phyloP scores from a whole-genome alignment of 768 basidiomycete genomes.

The Boletales sp. region DNA sequence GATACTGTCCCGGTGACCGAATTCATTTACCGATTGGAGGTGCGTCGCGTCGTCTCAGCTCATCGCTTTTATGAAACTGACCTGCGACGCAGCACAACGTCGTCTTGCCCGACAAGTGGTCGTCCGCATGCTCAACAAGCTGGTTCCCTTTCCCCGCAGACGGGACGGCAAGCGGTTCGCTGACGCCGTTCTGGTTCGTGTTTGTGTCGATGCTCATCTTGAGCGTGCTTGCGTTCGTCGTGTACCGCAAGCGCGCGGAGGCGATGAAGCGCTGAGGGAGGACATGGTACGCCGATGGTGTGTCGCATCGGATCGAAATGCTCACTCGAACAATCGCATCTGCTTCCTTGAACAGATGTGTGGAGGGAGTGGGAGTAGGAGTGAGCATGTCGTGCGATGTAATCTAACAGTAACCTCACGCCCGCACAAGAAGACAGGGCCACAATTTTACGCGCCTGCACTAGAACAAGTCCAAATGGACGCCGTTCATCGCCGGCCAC shows the following conservation, averaged over 20 bases:
- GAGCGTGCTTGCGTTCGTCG: constrained; percentile 8
- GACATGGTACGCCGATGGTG: constrained; percentile 8
- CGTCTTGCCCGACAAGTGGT: constrained; percentile 38
- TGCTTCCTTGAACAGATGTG: constrained; percentile 17
- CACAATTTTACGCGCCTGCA: too few species aligned
- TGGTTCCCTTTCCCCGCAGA: constrained; percentile 22
- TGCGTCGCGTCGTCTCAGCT: constrained; percentile 25
- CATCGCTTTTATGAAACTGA: neutral
- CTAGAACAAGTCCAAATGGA: too few species aligned
- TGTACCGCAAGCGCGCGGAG: constrained; percentile 10
- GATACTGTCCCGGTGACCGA: constrained; percentile 73
- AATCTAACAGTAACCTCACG: too few species aligned
- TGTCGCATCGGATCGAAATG: neutral
- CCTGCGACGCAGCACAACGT: constrained; percentile 30
- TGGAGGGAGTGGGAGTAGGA: too few species aligned
- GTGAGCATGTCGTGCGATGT: too few species aligned
- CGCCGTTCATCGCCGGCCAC: too few species aligned
- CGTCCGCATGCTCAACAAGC: constrained; percentile 34
- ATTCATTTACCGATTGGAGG: constrained; percentile 79
- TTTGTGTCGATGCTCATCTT: constrained; percentile 11
- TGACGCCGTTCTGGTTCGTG: neutral
- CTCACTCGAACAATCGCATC: constrained; percentile 10
- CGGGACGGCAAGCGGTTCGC: neutral
- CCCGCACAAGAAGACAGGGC: too few species aligned
- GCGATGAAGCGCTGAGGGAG: constrained; percentile 2